phyloP scores from a whole-genome alignment of 139 green algal species.

The Chlorella sp. region DNA sequence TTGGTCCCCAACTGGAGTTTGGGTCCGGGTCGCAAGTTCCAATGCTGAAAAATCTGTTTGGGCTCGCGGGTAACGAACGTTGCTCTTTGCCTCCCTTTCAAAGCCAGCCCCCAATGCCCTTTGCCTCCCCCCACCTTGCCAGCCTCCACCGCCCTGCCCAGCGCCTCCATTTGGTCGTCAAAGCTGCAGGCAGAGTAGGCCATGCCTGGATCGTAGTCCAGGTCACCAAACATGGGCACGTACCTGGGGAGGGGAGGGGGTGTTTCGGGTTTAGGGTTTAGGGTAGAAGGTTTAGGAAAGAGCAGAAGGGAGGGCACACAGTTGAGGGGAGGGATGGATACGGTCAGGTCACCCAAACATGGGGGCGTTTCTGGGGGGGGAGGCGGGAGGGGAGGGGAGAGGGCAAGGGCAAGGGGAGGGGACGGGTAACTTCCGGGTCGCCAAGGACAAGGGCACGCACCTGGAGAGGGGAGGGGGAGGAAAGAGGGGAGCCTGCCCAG shows the following conservation, averaged over 20 bases:
- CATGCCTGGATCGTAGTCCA: conserved; percentile 73
- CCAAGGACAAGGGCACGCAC: no score
- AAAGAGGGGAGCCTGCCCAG: no score
- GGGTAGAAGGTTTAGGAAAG: background rate
- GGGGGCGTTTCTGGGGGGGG: background rate
- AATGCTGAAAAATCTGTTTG: no score
- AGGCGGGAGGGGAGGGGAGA: no score
- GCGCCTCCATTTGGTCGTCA: conserved; percentile 84
- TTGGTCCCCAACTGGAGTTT: conserved; percentile 93
- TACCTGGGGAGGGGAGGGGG: conserved; percentile 84
- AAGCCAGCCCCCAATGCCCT: conserved; percentile 69
- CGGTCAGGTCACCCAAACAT: no score
- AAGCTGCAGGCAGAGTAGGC: conserved; percentile 62
- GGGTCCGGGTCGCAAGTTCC: no score
- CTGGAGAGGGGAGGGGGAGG: no score
- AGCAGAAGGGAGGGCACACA: background rate
- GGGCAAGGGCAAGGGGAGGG: no score
- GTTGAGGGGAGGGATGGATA: background rate
- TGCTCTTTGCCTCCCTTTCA: conserved; percentile 48
- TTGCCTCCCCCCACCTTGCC: conserved; percentile 66
- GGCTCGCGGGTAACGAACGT: no score
- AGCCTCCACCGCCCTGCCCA: conserved; percentile 48
- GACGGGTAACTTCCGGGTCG: no score
- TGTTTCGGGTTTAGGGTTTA: no score
- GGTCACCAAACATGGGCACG: conserved; percentile 96